Conservation (phyloP, 106 monocot species). For the Dendrobium huoshanense region DNA sequence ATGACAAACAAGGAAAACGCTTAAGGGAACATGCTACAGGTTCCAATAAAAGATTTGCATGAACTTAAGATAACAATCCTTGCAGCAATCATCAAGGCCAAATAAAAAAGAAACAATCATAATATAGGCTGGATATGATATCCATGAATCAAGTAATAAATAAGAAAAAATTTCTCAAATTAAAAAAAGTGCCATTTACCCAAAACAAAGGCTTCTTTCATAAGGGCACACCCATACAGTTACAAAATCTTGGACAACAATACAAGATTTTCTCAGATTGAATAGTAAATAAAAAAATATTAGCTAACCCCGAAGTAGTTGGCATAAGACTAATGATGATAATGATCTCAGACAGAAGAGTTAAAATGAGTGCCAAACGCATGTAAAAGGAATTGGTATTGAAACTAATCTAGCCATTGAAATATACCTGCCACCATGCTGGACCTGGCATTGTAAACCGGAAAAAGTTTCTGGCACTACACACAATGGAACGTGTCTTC, state of each 20-base stretch:
- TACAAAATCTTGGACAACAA: not conserved
- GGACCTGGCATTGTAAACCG: slow-evolving; percentile 78
- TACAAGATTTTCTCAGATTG: not conserved
- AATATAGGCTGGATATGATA: not conserved
- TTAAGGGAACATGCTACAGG: not conserved
- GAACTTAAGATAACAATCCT: too few species aligned
- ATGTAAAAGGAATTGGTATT: not conserved
- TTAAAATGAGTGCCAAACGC: not conserved
- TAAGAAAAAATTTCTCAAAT: too few species aligned
- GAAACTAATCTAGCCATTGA: not conserved
- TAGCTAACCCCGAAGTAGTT: not conserved
- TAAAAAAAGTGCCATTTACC: too few species aligned
- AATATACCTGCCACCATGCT: slow-evolving; percentile 85
- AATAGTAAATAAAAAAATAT: not conserved
- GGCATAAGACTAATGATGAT: not conserved
- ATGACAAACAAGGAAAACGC: not conserved
- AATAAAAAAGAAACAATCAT: not conserved
- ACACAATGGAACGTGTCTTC: slow-evolving; percentile 93
- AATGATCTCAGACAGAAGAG: not conserved
- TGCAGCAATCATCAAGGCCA: not conserved
- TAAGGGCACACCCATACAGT: too few species aligned
- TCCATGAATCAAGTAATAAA: too few species aligned
- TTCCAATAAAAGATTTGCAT: not conserved
- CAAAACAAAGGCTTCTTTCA: too few species aligned
- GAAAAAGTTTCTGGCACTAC: slow-evolving; percentile 90